Base-by-base conservation (phyloP, 2,329 filamentous ascomycete species). In the Penicillium paneum region DNA sequence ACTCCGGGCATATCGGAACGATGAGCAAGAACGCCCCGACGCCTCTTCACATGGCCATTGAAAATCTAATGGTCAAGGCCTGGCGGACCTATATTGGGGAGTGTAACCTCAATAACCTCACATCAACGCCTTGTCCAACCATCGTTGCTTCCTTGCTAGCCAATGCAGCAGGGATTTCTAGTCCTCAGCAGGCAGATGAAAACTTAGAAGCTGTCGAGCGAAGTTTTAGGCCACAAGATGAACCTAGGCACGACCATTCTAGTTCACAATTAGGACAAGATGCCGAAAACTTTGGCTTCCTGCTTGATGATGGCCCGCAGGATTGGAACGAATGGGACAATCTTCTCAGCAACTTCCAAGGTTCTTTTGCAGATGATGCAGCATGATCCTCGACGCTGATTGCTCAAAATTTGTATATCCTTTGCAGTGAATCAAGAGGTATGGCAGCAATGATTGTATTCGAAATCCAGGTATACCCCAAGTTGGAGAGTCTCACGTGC, bases 1-100 rank as follows among this genome's bases (percentile, higher is more conserved):
- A 75, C 49, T 63, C 69, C 4, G 71, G 70, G 70, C 48, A 75
- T 78, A 45, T 65, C 72, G 26, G 65, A 7, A 49, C 59, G 19
- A 57, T 64, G 46, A 45, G 53, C 24, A 56, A 57, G 31, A 54
- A 50, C 39, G 42, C 46, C 1, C 56, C 55, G 26, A 60, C 48
- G 5, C 60, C 66, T 43, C 60, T 67, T 24, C 61, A 65, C 24
- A 51, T 57, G 29, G 62, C 67, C 11, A 52, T 70, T 39, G 60
- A 64, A 44, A 61, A 58, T 26, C 43, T 70, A 34, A 64, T 69
- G 29, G 35, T 64, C 40, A 68, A 68, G 44, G 56, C 67, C 8
- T 69, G 67, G 67, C 58, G 49, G 42, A 55, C 57, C 1, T 63
- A 68, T 48, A 45, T 59, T 12, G 60, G 58, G 6, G 65, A 69